Conservation (phyloP, 306 rosid genomes). For the Medicago truncatula region DNA sequence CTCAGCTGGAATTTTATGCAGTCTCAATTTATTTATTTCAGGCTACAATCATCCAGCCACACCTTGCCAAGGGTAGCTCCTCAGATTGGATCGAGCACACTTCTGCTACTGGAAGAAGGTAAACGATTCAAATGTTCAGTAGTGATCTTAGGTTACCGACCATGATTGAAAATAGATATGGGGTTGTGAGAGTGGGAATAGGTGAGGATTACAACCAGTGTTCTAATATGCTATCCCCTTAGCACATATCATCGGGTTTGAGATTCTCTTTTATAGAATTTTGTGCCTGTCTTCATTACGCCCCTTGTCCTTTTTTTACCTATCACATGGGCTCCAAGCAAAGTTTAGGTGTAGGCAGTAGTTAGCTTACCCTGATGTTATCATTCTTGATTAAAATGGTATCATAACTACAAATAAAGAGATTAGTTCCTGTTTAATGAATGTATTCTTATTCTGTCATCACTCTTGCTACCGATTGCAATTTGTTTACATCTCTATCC, state of each 20-base stretch:
- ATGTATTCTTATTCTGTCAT: conserved; percentile 9
- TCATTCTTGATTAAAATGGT: background rate
- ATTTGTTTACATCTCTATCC: conserved; percentile 33
- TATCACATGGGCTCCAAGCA: conserved; percentile 14
- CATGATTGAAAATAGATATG: conserved; percentile 6
- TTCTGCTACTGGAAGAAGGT: conserved; percentile 88
- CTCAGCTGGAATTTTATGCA: conserved; percentile 15
- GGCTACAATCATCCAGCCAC: conserved; percentile 56
- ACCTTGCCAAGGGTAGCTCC: conserved; percentile 48
- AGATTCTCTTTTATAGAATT: conserved; percentile 5
- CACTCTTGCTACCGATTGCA: conserved; percentile 5
- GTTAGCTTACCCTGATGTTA: no score
- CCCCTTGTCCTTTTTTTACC: conserved; percentile 6
- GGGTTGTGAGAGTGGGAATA: conserved; percentile 17
- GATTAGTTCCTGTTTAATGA: background rate
- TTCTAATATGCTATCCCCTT: conserved; percentile 18
- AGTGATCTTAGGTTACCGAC: conserved; percentile 30
- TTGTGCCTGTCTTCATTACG: conserved; percentile 13
- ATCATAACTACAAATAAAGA: background rate
- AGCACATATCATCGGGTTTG: background rate
- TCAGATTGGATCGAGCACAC: conserved; percentile 90
- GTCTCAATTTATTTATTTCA: conserved; percentile 46
- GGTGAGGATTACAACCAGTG: background rate
- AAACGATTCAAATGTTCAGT: conserved; percentile 43
- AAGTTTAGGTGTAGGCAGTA: conserved; percentile 16